Base-by-base conservation (phyloP, 1,139 yeast species). In the Diutina catenulata region DNA sequence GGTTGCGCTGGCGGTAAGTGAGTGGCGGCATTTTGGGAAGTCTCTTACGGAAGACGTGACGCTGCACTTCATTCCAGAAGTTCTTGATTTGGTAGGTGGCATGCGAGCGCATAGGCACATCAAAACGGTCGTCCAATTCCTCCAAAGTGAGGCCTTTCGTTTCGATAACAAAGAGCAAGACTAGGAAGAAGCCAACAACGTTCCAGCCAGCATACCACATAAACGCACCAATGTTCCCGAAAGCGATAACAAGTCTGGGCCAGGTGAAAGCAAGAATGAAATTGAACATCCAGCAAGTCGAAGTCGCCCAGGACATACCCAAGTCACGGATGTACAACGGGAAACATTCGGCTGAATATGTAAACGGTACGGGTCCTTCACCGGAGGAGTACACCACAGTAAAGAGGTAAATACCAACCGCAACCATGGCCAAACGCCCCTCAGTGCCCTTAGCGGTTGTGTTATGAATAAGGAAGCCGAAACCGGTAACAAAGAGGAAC, bases 121-220 rank as follows among this genome's bases (percentile, higher is more conserved):
- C 68, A 49, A 79, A 79, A 23, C 78, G 81, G 37, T 76, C 82
- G 50, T 78, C 84, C 55, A 79, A 68, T 52, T 79, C 87, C 56
- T 78, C 86, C 53, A 78, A 65, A 0, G 86, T 76, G 48, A 76
- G 64, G 16, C 76, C 73, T 56, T 78, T 77, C 13, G 87, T 78
- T 52, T 79, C 87, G 2, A 86, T 83, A 38, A 78, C 59, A 58
- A 75, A 67, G 70, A 78, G 74, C 42, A 76, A 59, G 2, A 77
- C 84, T 52, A 78, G 48, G 59, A 77, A 73, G 62, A 76, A 81
- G 0, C 91, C 93, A 39, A 80, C 64, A 40, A 80, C 51, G 53
- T 84, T 84, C 91, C 94, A 81, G 10, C 81, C 94, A 1, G 94
- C 94, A 50, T 83, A 84, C 70, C 77, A 84, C 11, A 91, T 86